Evolutionary conservation across 257 asterid genomes (phyloP).

Genomic region (Salvia splendens): DNA sequence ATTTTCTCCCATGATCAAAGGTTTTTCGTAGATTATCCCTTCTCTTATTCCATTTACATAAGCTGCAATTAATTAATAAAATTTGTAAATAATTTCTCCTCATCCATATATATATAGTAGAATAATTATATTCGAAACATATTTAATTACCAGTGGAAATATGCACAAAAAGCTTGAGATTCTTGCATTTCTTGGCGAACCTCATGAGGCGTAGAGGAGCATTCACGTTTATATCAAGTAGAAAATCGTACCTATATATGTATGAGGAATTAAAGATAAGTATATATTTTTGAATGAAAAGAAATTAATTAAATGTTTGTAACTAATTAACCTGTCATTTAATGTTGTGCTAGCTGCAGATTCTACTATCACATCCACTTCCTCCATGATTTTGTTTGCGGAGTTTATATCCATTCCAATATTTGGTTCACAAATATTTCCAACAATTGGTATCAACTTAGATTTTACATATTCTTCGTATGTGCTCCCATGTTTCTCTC

Average conservation of each 20-base stretch:
- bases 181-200: slow-evolving; percentile 50
- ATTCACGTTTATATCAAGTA: slow-evolving; percentile 41
- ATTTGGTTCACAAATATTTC: slow-evolving; percentile 50
- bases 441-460: slow-evolving; percentile 47
- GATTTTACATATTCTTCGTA: slow-evolving; percentile 36
- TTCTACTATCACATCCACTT: slow-evolving; percentile 45
- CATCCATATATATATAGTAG: background rate
- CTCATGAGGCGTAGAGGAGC: slow-evolving; percentile 44
- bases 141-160: slow-evolving; percentile 34
- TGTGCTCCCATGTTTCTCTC: slow-evolving; percentile 39
- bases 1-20: slow-evolving; percentile 34
- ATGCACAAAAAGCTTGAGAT: slow-evolving; percentile 43
- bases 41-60: slow-evolving; percentile 40
- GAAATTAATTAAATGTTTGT: background rate
- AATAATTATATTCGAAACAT: background rate
- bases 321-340: slow-evolving; percentile 41
- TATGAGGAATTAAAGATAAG: background rate
- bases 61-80: slow-evolving; percentile 22
- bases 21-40: slow-evolving; percentile 33
- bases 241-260: slow-evolving; percentile 37
- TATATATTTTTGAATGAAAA: background rate
- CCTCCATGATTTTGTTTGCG: slow-evolving; percentile 30
- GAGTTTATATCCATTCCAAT: slow-evolving; percentile 46
- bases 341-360: slow-evolving; percentile 58
- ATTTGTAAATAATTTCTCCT: background rate